A percentile compares a stretch with the other conserved stretches of the same genome.
phyloP scores from a whole-genome alignment of 306 rosid species.

The Abrus pulchellus region DNA sequence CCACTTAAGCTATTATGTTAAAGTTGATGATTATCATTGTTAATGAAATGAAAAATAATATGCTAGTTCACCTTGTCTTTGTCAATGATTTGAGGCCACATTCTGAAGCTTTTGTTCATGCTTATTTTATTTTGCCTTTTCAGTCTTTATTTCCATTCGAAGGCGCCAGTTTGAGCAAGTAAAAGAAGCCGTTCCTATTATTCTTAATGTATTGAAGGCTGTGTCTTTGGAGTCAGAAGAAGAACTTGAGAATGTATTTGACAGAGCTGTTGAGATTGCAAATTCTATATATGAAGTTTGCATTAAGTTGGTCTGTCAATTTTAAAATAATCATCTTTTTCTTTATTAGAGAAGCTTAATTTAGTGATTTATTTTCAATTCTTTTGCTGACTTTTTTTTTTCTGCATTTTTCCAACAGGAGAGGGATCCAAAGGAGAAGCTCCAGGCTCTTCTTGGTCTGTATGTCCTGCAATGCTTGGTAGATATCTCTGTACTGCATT shows the following conservation, averaged over 20 bases:
- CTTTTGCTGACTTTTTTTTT: slow-evolving; percentile 30
- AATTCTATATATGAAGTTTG: slow-evolving; percentile 72
- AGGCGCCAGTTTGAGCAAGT: slow-evolving; percentile 90
- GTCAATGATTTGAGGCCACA: slow-evolving; percentile 41
- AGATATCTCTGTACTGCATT: slow-evolving; percentile 32
- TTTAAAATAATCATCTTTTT: background rate
- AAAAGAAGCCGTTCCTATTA: slow-evolving; percentile 71
- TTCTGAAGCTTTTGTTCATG: slow-evolving; percentile 29
- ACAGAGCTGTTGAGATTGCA: slow-evolving; percentile 71
- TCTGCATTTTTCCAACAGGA: slow-evolving; percentile 61
- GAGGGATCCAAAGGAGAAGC: slow-evolving; percentile 62
- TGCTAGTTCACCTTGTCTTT: slow-evolving; percentile 11
- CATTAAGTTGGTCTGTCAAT: slow-evolving; percentile 67
- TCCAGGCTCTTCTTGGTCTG: slow-evolving; percentile 76
- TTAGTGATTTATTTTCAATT: slow-evolving; percentile 41
- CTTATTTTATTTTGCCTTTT: slow-evolving; percentile 46
- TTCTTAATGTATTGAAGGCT: slow-evolving; percentile 74
- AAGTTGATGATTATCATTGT: slow-evolving; percentile 23
- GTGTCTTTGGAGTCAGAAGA: slow-evolving; percentile 62
- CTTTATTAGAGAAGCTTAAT: slow-evolving; percentile 39
- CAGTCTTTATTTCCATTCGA: slow-evolving; percentile 76
- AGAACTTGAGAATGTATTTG: slow-evolving; percentile 61
- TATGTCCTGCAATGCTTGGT: slow-evolving; percentile 86
- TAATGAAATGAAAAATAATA: slow-evolving; percentile 16
- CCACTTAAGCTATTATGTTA: slow-evolving; percentile 18